phyloP scores from a whole-genome alignment of 2,329 filamentous ascomycete genomes.

The Xylariaceae sp. region DNA sequence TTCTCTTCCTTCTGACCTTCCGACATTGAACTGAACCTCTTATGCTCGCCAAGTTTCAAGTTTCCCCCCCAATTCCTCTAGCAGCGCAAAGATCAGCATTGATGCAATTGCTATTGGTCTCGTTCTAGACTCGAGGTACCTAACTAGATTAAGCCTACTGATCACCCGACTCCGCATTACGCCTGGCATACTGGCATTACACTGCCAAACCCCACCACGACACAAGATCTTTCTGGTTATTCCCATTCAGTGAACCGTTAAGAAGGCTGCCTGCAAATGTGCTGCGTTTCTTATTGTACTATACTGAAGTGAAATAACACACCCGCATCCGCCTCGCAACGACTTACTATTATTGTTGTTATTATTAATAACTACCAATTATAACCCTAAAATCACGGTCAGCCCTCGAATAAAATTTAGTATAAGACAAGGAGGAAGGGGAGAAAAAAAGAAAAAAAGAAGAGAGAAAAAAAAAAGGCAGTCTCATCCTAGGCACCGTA shows the following conservation, averaged over 20 bases:
- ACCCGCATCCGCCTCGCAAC: neutral
- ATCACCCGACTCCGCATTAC: neutral
- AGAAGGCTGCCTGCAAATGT: neutral
- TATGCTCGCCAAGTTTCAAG: neutral
- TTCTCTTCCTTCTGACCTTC: neutral
- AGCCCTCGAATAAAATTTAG: neutral
- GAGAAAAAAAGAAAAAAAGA: no score
- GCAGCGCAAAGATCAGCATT: neutral
- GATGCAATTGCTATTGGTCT: neutral
- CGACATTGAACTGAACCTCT: neutral
- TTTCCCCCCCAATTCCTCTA: neutral
- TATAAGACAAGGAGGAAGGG: no score
- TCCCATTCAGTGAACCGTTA: neutral
- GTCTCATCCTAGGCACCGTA: slow-evolving; percentile 4
- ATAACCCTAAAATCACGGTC: neutral
- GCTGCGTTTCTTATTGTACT: neutral
- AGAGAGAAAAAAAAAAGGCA: neutral
- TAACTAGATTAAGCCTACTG: neutral
- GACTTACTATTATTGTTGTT: neutral
- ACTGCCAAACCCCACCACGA: neutral
- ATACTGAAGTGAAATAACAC: neutral
- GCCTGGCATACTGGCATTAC: neutral
- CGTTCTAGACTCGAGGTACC: neutral
- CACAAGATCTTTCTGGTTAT: no score
- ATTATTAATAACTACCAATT: neutral